Base-by-base conservation (phyloP, 345 rosid genomes). In the Anastatica hierochuntica region DNA sequence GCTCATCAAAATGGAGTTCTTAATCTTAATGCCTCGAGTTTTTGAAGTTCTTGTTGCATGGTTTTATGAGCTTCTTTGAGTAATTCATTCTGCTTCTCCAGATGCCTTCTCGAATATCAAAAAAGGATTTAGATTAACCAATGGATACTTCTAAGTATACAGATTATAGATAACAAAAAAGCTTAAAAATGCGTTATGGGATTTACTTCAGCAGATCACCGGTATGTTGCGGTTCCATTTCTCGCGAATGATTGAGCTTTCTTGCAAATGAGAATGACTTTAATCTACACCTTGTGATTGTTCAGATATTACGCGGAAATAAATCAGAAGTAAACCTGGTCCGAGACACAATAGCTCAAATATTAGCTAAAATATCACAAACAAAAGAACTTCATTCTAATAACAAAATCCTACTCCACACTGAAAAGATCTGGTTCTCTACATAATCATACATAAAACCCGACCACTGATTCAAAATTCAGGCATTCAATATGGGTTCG, bases 31-130 rank as follows among this genome's bases (percentile, higher is more conserved):
- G 80, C 86, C 78, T 64, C 67, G 56, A 83, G 84, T 53, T 60
- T 69, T 34, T 78, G 82, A 46, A 78, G 64, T 74, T 83, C 80
- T 40, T 70, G 58, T 14, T 68, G 54, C 75, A 77, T 66, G 19
- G 76, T 58, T 53, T 46, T 61, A 10, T 69, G 71, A 35, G 74
- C 46, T 35, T 76, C 78, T 21, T 26, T 57, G 30, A 80, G 75
- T 48, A 83, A 14, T 20, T 76, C 90, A 51, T 69, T 72, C 65
- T 76, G 90, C 58, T 71, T 80, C 76, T 71, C 79, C 72, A 83
- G 60, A 67, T 78, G 82, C 52, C 86, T 83, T 24, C 17, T 57
- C 52, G 15, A 17, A 14, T 40, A 35, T 4, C 13, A 53, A n/a
- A n/a, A 34, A 26, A 35, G 14, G n/a, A 47, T 21, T 13, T n/a